Evolutionary conservation across 2,329 filamentous ascomycete genomes (phyloP).

Genomic region (Juglanconis sp.): DNA sequence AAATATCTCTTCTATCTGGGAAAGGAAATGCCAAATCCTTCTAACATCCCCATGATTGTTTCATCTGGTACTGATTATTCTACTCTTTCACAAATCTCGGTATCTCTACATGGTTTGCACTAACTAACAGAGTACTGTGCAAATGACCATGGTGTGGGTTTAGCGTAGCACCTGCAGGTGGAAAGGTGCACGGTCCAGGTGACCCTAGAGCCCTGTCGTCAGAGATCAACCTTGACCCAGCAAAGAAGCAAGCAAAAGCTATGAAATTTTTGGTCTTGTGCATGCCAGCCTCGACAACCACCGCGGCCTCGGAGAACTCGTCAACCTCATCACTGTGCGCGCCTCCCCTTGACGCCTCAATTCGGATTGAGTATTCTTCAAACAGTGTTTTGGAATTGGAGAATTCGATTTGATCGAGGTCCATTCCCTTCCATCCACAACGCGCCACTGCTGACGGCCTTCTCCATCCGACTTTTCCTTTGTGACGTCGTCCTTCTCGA

Average conservation of each 20-base stretch:
- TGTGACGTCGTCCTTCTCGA: conserved; percentile 22
- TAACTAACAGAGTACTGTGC: neutral
- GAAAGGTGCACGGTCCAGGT: neutral
- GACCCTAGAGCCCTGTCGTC: conserved; percentile 13
- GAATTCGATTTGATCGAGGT: conserved; percentile 1
- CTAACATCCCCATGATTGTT: neutral
- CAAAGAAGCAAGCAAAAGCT: conserved; percentile 5
- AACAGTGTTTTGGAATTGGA: neutral
- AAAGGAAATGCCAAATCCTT: neutral
- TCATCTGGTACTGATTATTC: no score
- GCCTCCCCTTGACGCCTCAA: neutral
- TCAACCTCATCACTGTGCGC: conserved; percentile 1
- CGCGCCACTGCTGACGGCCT: conserved; percentile 6
- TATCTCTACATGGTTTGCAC: no score
- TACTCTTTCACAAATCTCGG: no score
- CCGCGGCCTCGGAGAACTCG: neutral
- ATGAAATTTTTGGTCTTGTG: conserved; percentile 20
- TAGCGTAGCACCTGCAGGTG: neutral
- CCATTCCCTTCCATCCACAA: conserved; percentile 1
- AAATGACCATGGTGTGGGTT: neutral
- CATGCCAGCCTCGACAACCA: conserved; percentile 7
- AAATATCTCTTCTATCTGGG: no score
- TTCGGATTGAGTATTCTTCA: neutral
- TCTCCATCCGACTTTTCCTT: conserved; percentile 15
- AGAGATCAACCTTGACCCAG: conserved; percentile 13